Evolutionary conservation across 768 basidiomycete genomes (phyloP), one percentile per base, ranked within the genome.

Genomic region (Pleurotus pulmonarius): DNA sequence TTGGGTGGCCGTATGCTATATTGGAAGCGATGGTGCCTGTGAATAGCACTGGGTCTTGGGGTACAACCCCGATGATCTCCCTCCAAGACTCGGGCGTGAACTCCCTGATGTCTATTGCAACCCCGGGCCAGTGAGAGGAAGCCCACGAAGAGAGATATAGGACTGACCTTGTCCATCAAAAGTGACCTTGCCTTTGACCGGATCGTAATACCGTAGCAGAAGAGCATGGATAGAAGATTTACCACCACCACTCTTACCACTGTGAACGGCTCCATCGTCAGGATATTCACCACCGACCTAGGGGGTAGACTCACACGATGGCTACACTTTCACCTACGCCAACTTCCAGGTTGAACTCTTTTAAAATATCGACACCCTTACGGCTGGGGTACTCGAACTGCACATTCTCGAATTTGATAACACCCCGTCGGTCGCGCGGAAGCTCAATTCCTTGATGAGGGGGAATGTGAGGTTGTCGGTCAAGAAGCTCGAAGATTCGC

Each of bases 1-100:
- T 72, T 7, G 82, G 78, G 48, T 87, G 81, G 2, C 95, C 95
- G 64, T 90, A 98, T 0, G 94, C 88, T 59, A 96, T 98, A 64
- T 98, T 98, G 1, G 91, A 90, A 2, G 93, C 93, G 49, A 98
- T 95, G 0, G 94, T 96, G 2, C 94, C 93, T 2, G 89, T 88
- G 70, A 97, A 97, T 25, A 97, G 70, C 2, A 94, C 84, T 0
- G 94, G 92, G 59, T 96, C 94, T 44, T 98, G 95, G 11, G 94
- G 95, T 1, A 98, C 94, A n/a, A 98, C 85, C 0, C 94, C 93
- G 45, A 98, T 93, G 26, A 88, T 80, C 56, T 77, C 77, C 41
- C 96, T 83, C 95, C 96, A 98, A 3, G 91, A 92, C 38, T 86
- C 82, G 6, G 87, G 78, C 1, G 85, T 87, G 66, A 94, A 94